Conservation (phyloP, 768 basidiomycete genomes). For the Suillus decipiens region DNA sequence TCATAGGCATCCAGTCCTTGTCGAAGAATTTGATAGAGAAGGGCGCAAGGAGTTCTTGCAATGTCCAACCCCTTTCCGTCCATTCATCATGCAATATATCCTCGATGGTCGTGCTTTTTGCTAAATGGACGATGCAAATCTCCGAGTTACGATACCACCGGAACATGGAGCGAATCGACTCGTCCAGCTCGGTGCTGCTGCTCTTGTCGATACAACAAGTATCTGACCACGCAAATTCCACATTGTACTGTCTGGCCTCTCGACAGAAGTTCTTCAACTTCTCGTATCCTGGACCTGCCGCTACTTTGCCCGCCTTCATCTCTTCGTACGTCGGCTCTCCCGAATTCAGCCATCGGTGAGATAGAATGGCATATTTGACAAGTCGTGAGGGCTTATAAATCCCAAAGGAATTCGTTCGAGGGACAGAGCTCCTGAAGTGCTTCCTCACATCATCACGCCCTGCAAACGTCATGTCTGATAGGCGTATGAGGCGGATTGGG, state of each 20-base stretch:
- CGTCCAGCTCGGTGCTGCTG: conserved; percentile 1
- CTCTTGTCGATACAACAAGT: background rate
- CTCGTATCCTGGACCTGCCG: background rate
- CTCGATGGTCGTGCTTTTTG: background rate
- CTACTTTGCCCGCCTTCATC: background rate
- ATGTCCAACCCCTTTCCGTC: background rate
- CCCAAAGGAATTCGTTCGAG: background rate
- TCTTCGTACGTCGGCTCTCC: conserved; percentile 12
- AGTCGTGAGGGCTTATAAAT: background rate
- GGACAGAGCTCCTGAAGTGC: background rate
- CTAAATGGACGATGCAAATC: background rate
- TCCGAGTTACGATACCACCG: background rate
- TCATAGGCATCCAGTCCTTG: background rate
- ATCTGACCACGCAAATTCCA: background rate
- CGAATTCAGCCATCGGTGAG: conserved; percentile 10
- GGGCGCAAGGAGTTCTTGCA: conserved; percentile 2
- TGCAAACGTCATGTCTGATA: background rate
- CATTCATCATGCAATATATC: background rate
- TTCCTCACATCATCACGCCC: background rate
- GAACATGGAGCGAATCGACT: conserved; percentile 2
- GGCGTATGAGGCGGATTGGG: background rate
- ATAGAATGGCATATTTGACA: conserved; percentile 12
- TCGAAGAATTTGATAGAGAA: background rate
- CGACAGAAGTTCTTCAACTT: conserved; percentile 3
- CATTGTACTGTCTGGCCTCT: background rate